Evolutionary conservation across 164 flowering plant genomes (phyloP), one percentile per base, ranked within the genome.

Genomic region (Platanus orientalis): DNA sequence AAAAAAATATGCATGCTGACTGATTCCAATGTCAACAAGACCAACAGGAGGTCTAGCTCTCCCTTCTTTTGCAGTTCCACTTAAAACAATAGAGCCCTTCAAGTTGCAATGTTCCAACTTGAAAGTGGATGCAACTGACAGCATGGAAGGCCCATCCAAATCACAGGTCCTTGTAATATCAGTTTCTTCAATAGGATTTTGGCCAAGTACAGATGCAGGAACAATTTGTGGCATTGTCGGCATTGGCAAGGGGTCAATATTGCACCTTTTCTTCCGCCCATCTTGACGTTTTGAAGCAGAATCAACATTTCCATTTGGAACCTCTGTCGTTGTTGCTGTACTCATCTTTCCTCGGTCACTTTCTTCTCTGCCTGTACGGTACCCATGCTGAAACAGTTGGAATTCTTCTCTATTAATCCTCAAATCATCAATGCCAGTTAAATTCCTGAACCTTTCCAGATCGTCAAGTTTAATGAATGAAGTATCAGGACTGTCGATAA

Each of bases 21-120:
- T 76, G 28, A 69, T 66, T 36, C 89, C 92, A 23, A 87, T 80
- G 66, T 83, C 89, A 45, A 83, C 79, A 47, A 74, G 73, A 47
- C 89, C 89, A 63, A 87, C 59, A 26, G 82, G 78, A 39, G 89
- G 89, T 40, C 86, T 89, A 49, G 61, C 63, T 25, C 54, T 72
- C 23, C 79, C 84, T 60, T 61, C 67, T 49, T 55, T 71, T 9
- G 83, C 92, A 49, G 88, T 79, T 48, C 92, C 88, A 26, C 68
- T 67, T 51, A 75, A 55, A 60, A 66, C 24, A 54, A 70, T 32
- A 44, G 69, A 65, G 10, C 60, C 54, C 50, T 59, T 72, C 21
- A 67, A 54, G 19, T 19, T 45, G 62, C 60, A 62, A n/a, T 68
- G 69, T 42, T 70, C 73, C 55, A 61, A 40, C 27, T 63, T 60